A percentile compares a stretch with the other conserved stretches of the same genome.
These are phyloP conservation scores for Penicillium fuscoglaucum DNA, from an alignment of 2,329 filamentous ascomycete genomes.

Conservation along the genomic window DNA sequence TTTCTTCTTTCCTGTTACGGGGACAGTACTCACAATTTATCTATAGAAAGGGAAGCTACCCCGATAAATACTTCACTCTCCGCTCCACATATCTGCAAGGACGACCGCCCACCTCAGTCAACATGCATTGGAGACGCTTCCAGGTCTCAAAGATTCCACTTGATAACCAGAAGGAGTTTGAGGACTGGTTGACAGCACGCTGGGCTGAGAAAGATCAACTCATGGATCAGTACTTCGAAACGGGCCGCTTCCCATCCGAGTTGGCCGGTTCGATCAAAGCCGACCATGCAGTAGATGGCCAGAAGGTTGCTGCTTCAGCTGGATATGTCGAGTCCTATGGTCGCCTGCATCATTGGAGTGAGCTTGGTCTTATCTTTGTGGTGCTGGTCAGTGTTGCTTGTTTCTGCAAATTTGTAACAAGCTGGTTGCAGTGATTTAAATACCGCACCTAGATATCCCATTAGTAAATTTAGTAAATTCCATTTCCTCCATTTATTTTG, in stretches of 20 bases:
- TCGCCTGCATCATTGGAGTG: conserved; percentile 44
- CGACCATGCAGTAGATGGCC: conserved; percentile 38
- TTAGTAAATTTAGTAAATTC: not conserved
- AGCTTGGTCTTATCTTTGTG: conserved; percentile 47
- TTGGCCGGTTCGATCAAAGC: conserved; percentile 53
- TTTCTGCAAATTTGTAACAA: conserved; percentile 32
- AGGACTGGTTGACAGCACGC: conserved; percentile 77
- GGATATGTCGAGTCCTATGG: conserved; percentile 49
- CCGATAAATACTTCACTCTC: conserved; percentile 88
- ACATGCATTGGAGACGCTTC: conserved; percentile 94
- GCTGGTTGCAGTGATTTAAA: conserved; percentile 12
- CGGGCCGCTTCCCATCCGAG: conserved; percentile 76
- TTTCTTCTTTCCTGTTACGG: not conserved
- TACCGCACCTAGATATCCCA: not conserved
- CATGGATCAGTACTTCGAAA: conserved; percentile 77
- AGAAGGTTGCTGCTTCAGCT: conserved; percentile 34
- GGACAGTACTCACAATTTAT: not conserved
- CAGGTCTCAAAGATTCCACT: conserved; percentile 77
- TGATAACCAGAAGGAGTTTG: conserved; percentile 71
- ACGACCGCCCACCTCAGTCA: conserved; percentile 87
- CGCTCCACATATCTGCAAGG: conserved; percentile 86
- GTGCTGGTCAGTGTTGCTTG: conserved; percentile 39
- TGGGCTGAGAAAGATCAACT: conserved; percentile 93
- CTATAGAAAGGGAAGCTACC: conserved; percentile 70
- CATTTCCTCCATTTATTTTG: not conserved